A percentile compares a stretch with the other conserved stretches of the same genome.
Conservation (phyloP, 768 basidiomycete genomes). For the Paxillus ammoniavirescens region DNA sequence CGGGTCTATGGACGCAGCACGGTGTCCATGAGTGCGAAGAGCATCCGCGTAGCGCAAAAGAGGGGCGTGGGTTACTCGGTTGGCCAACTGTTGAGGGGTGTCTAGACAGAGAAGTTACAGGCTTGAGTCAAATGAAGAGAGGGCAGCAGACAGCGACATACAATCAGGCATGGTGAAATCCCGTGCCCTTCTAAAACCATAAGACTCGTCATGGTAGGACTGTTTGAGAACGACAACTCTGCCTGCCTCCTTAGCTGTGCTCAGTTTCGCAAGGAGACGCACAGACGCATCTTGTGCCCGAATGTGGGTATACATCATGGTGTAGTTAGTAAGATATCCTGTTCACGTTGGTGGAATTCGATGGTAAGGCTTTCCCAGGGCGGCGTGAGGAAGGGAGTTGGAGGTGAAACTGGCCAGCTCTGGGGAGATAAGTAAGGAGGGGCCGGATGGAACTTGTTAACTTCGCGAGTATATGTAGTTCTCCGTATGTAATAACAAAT, state of each 20-base stretch:
- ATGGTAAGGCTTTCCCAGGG: neutral
- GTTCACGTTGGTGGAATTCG: neutral
- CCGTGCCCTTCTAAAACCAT: conserved; percentile 68
- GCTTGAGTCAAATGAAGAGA: neutral
- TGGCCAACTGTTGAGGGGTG: conserved; percentile 60
- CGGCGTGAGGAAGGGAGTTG: too few species aligned
- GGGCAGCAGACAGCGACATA: conserved; percentile 33
- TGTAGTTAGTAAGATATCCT: neutral
- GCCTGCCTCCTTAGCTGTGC: neutral
- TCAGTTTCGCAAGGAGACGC: conserved; percentile 8
- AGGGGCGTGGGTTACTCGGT: conserved; percentile 70
- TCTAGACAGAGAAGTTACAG: conserved; percentile 38
- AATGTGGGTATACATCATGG: conserved; percentile 16
- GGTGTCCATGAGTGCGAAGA: conserved; percentile 80
- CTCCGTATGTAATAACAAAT: too few species aligned
- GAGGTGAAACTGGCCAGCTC: too few species aligned
- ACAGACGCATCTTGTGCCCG: conserved; percentile 14
- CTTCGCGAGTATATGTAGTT: too few species aligned
- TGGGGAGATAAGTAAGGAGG: too few species aligned
- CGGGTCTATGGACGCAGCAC: conserved; percentile 85
- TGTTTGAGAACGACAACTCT: conserved; percentile 28
- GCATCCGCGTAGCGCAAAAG: conserved; percentile 88
- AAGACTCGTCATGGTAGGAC: conserved; percentile 75
- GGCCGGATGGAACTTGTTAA: too few species aligned
- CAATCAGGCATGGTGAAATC: conserved; percentile 71